Base-by-base conservation (phyloP, 2,329 filamentous ascomycete species). In the Pseudogymnoascus sp. region DNA sequence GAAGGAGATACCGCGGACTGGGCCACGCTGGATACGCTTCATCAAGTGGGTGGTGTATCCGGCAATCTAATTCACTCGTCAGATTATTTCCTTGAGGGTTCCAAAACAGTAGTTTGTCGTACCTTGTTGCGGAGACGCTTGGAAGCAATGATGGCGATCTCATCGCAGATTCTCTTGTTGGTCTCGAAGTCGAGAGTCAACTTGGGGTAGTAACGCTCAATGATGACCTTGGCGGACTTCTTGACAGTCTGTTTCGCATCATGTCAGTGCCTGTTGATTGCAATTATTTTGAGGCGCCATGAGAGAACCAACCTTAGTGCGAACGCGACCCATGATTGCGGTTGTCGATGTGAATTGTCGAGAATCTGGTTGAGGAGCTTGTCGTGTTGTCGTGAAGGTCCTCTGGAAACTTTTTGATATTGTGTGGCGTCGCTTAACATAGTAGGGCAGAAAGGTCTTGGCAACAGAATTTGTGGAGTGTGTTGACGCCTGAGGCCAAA, bases 71-170 rank as follows among this genome's bases (percentile, higher is more conserved):
- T 36, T 21, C 21, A 10, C 45, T n/a, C 45, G 39, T 29, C 37
- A 36, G 47, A 7, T 8, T 11, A 26, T 31, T 14, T 29, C 23
- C 29, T 12, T 54, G 29, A 7, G 5, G 3, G 36, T 26, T 18
- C 6, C 36, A 61, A 12, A 45, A 2, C 10, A 57, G n/a, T n/a
- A 51, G 14, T 39, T 16, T 7, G 12, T 66, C 69, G 60, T 71
- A 96, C 91, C 91, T 99, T 99, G 89, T 99, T 99, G 83, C 95
- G 89, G 76, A 99, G 89, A 78, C 96, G 89, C 91, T 99, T 99
- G 75, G 90, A 96, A 74, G 95, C 91, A 78, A 99, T 99, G 81
- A 99, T 96, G 77, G 95, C 95, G 75, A 99, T 95, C 84, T 99
- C 95, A 92, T 97, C 95, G 85, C 95, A 97, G 77, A 97, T 96